Conservation (phyloP, 345 rosid species). For the Dovyalis caffra region DNA sequence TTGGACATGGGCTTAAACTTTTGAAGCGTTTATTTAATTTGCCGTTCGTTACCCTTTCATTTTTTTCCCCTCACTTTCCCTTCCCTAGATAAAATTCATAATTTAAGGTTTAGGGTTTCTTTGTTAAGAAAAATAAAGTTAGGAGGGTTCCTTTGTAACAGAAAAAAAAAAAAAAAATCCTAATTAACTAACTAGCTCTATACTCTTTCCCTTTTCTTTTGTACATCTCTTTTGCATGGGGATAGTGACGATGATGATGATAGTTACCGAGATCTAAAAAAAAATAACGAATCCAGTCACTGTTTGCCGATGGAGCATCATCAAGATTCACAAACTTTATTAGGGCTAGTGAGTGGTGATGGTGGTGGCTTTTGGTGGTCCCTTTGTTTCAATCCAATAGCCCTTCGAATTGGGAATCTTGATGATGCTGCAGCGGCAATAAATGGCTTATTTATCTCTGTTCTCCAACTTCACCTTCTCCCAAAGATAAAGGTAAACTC, state of each 20-base stretch:
- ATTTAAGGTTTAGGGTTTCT: slow-evolving; percentile 30
- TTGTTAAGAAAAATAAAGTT: not conserved
- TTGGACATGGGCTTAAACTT: slow-evolving; percentile 7
- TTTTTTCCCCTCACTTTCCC: not conserved
- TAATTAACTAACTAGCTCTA: not conserved
- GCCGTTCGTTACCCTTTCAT: not conserved
- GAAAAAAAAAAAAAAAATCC: not conserved
- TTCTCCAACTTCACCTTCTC: not conserved
- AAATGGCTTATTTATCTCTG: slow-evolving; percentile 39
- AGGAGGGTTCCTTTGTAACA: slow-evolving; percentile 21
- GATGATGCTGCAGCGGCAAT: slow-evolving; percentile 99
- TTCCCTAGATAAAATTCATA: not conserved
- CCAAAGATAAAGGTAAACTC: slow-evolving; percentile 11
- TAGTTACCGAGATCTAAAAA: slow-evolving; percentile 18
- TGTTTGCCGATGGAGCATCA: slow-evolving; percentile 83
- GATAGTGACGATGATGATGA: not conserved
- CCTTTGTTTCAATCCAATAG: slow-evolving; percentile 11
- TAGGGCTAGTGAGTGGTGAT: slow-evolving; percentile 26
- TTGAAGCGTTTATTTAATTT: not conserved
- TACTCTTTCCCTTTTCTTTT: not conserved
- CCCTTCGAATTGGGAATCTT: slow-evolving; percentile 57
- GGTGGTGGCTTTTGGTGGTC: slow-evolving; percentile 13
- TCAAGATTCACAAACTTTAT: slow-evolving; percentile 81
- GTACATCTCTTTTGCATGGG: slow-evolving; percentile 2
- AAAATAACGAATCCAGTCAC: slow-evolving; percentile 38